phyloP scores from a whole-genome alignment of 805 yeast species.

The Nakazawaea wickerhamii region DNA sequence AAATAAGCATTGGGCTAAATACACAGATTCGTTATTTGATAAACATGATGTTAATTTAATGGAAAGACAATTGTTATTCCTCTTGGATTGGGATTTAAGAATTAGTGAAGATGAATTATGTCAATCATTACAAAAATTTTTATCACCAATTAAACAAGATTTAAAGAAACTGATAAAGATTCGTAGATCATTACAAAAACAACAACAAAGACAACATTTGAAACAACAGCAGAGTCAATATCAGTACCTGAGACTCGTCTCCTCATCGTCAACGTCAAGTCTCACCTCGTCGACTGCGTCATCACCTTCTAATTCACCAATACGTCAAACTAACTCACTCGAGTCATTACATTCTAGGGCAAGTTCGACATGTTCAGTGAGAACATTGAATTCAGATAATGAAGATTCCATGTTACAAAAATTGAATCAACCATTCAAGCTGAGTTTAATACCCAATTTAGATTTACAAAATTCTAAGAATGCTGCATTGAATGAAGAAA shows the following conservation, averaged over 20 bases:
- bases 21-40: conserved; percentile 68
- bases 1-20: conserved; percentile 74
- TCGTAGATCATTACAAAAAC: conserved; percentile 19
- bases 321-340: neutral
- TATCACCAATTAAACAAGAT: conserved; percentile 44
- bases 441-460: neutral
- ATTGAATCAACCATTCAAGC: neutral
- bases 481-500: conserved; percentile 9
- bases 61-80: conserved; percentile 70
- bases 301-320: conserved; percentile 5
- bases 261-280: neutral
- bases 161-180: conserved; percentile 26
- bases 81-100: conserved; percentile 66
- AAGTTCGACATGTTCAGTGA: conserved; percentile 8
- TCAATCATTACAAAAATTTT: conserved; percentile 36
- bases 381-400: conserved; percentile 4
- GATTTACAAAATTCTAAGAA: conserved; percentile 6
- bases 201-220: conserved; percentile 9
- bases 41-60: conserved; percentile 68
- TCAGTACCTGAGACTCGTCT: neutral
- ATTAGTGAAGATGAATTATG: conserved; percentile 40
- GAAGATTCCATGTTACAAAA: conserved; percentile 6
- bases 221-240: conserved; percentile 2
- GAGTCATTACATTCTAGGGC: conserved; percentile 11
- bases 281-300: neutral